These are phyloP conservation scores for Venturia nashicola DNA, from an alignment of 2,329 filamentous ascomycete genomes.

Conservation along the genomic window DNA sequence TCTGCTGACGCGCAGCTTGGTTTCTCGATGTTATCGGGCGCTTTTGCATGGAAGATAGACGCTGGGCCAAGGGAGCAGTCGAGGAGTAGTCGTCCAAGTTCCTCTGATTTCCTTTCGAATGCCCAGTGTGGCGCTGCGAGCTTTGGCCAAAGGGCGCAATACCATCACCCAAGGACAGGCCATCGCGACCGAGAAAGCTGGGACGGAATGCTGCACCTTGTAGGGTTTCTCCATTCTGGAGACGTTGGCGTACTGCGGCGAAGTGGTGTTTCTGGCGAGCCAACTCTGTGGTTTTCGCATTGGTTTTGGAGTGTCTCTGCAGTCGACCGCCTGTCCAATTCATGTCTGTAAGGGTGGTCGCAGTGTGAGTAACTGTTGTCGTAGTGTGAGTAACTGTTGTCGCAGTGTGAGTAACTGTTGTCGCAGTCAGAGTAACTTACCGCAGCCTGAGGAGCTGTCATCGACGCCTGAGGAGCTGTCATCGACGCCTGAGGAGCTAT, in stretches of 20 bases:
- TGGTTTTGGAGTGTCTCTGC: slow-evolving; percentile 24
- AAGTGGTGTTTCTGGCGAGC: slow-evolving; percentile 36
- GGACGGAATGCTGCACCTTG: slow-evolving; percentile 16
- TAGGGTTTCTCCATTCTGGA: slow-evolving; percentile 16
- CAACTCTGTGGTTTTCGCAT: slow-evolving; percentile 20
- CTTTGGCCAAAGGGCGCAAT: neutral
- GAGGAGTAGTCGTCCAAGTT: neutral
- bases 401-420: too few relatives aligned
- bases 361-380: too few relatives aligned
- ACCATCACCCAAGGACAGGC: neutral
- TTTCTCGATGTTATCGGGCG: neutral
- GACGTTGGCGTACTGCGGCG: slow-evolving; percentile 25
- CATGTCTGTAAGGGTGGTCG: slow-evolving; percentile 25
- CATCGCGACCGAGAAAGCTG: slow-evolving; percentile 14
- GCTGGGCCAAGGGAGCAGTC: slow-evolving; percentile 3
- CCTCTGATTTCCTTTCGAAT: neutral
- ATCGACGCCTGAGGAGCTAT: too few relatives aligned
- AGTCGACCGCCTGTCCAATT: slow-evolving; percentile 38
- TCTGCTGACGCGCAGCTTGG: neutral
- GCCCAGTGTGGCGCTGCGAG: neutral
- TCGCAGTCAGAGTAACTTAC: too few relatives aligned
- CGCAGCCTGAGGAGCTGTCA: too few relatives aligned
- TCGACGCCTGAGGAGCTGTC: too few relatives aligned
- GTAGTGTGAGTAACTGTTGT: too few relatives aligned
- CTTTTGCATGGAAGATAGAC: neutral